Percentiles rank a stretch among this genome's conserved stretches.
phyloP scores from a whole-genome alignment of 352 stramenopile species.

The Phytophthora ohioensis region DNA sequence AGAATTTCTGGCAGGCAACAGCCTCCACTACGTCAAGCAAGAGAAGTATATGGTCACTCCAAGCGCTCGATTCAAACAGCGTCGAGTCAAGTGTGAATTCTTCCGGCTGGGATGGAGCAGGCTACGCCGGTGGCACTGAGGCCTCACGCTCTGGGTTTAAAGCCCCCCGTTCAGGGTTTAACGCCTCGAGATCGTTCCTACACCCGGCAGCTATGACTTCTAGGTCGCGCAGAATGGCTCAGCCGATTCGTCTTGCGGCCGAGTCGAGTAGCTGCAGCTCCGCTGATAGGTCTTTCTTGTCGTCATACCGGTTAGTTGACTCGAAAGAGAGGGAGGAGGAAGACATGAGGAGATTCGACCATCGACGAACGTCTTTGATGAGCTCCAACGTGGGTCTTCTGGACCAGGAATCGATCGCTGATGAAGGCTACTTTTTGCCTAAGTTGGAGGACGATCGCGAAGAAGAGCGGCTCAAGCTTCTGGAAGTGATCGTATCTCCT shows the following conservation, averaged over 20 bases:
- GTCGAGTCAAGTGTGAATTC: constrained; percentile 34
- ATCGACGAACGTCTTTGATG: constrained; percentile 63
- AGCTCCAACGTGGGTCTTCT: constrained; percentile 59
- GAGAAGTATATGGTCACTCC: constrained; percentile 23
- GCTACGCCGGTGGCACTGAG: constrained; percentile 9
- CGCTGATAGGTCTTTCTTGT: constrained; percentile 32
- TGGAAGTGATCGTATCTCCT: constrained; percentile 62
- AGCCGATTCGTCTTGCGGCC: constrained; percentile 44
- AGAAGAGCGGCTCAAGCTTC: constrained; percentile 53
- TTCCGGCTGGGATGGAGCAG: constrained; percentile 12
- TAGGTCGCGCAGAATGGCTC: constrained; percentile 21
- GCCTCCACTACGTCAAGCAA: constrained; percentile 20
- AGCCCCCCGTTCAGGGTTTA: constrained; percentile 21
- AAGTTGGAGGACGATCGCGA: constrained; percentile 52
- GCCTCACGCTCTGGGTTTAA: constrained; percentile 22
- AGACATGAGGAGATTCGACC: constrained; percentile 29
- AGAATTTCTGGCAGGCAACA: constrained; percentile 30
- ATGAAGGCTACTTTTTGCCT: constrained; percentile 55
- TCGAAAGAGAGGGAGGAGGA: constrained; percentile 45
- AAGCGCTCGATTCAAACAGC: constrained; percentile 32
- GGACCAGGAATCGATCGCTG: constrained; percentile 50
- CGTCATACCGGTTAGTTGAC: constrained; percentile 11
- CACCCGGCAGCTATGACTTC: constrained; percentile 45
- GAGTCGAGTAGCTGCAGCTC: constrained; percentile 60
- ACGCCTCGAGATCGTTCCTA: constrained; percentile 59